These are phyloP conservation scores for Dichotomopilus funicola DNA, from an alignment of 2,329 filamentous ascomycete species.

Conservation along the genomic window DNA sequence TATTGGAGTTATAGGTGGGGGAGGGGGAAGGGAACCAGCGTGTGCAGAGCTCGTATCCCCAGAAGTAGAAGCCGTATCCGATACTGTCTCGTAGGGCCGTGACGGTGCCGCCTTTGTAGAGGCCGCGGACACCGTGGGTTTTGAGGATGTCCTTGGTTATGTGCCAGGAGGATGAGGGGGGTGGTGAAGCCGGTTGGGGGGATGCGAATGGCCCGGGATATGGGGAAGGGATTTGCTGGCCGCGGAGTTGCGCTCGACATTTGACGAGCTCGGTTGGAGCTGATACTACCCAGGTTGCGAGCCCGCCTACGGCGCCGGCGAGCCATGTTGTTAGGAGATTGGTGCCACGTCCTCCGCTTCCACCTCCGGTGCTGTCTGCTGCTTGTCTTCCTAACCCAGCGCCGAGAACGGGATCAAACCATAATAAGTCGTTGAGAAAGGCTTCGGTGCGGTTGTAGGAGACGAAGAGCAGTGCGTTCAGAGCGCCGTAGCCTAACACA, in stretches of 20 bases:
- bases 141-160: constrained; percentile 57
- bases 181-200: not conserved
- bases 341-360: constrained; percentile 28
- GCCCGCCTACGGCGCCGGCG: constrained; percentile 73
- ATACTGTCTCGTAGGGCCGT: constrained; percentile 79
- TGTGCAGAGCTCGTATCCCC: constrained; percentile 77
- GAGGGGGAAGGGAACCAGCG: constrained; percentile 31
- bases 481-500: constrained; percentile 79
- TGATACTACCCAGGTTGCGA: constrained; percentile 79
- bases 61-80: constrained; percentile 98
- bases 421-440: constrained; percentile 40
- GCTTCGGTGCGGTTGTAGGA: constrained; percentile 80
- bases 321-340: constrained; percentile 64
- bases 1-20: not conserved
- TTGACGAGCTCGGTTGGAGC: constrained; percentile 89
- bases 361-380: constrained; percentile 12
- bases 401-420: too few relatives aligned
- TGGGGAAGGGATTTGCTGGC: constrained; percentile 26
- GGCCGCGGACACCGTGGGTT: constrained; percentile 54
- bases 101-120: constrained; percentile 76
- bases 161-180: constrained; percentile 41
- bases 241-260: constrained; percentile 67
- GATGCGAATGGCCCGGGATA: not conserved
- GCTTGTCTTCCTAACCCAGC: too few relatives aligned
- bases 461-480: constrained; percentile 86